Evolutionary conservation across 306 rosid species (phyloP), one percentile per base, ranked within the genome.

Genomic region (Trifolium dubium): DNA sequence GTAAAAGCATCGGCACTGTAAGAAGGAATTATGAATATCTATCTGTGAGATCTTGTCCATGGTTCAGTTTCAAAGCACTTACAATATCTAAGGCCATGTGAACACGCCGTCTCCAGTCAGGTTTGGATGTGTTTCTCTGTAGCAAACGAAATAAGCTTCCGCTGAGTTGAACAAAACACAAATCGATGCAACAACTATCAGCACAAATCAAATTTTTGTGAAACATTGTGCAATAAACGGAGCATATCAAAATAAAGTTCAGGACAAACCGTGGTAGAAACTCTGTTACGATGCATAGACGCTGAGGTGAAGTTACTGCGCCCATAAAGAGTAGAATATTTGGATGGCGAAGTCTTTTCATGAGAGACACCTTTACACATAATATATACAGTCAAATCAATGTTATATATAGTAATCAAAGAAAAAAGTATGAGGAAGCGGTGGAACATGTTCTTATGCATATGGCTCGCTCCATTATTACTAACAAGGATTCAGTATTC

Each of bases 341-440:
- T 79, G 99, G 99, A 81, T 95, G 99, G 30, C 99, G 85, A 80
- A 95, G 99, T 77, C 90, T 92, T 84, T 88, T 95, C 98, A 95
- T 88, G 69, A 95, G 83, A 79, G 98, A 95, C 58, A 95, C 96
- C 99, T 95, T 74, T 65, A 75, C 1, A 64, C 71, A 80, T n/a
- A 81, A n/a, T 32, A 69, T 67, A 71, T 70, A 71, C 17, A 12
- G 73, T 65, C 49, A 69, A 60, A 77, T 80, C 75, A 79, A 69
- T 72, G 43, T 69, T 64, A 44, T 14, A 72, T 4, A 67, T 73
- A 29, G 39, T 28, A 56, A 56, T 56, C 63, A 56, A 56, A 23
- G 31, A 54, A 13, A 54, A 54, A 54, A 54, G 31, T 19, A 54
- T 6, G 11, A 53, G 13, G 59, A 46, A 3, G 11, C 4, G 2